Conservation (phyloP, 495 filamentous ascomycete species). For the Tuber aestivum region DNA sequence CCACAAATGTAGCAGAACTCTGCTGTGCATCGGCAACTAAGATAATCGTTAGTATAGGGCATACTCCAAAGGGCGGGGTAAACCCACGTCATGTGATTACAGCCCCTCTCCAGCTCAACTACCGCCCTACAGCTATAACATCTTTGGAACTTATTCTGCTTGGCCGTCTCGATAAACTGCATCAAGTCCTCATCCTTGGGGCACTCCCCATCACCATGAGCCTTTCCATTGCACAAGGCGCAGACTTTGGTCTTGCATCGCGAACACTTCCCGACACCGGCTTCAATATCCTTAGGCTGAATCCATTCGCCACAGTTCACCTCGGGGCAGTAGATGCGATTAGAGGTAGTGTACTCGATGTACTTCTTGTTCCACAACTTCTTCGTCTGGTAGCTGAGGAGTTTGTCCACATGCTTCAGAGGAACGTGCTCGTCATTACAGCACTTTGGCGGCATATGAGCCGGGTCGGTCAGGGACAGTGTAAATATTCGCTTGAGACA, state of each 20-base stretch:
- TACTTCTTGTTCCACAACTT: slow-evolving; percentile 70
- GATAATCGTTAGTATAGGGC: slow-evolving; percentile 9
- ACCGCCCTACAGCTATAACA: slow-evolving; percentile 68
- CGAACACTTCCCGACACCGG: slow-evolving; percentile 56
- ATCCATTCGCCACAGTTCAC: slow-evolving; percentile 69
- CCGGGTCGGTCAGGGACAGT: slow-evolving; percentile 65
- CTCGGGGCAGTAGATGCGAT: slow-evolving; percentile 67
- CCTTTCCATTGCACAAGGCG: slow-evolving; percentile 61
- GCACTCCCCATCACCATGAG: slow-evolving; percentile 63
- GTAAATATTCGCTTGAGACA: slow-evolving; percentile 69
- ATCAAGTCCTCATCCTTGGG: slow-evolving; percentile 64
- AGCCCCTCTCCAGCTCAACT: slow-evolving; percentile 75
- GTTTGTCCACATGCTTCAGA: slow-evolving; percentile 62
- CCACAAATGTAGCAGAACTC: slow-evolving; percentile 82
- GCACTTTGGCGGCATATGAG: slow-evolving; percentile 74
- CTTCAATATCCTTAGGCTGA: slow-evolving; percentile 58
- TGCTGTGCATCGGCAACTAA: slow-evolving; percentile 58
- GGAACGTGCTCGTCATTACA: slow-evolving; percentile 68
- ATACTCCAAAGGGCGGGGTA: slow-evolving; percentile 8
- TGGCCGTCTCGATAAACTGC: slow-evolving; percentile 60
- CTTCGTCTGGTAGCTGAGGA: slow-evolving; percentile 70
- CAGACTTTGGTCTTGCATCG: slow-evolving; percentile 71
- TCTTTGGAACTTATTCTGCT: slow-evolving; percentile 66
- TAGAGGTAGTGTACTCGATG: slow-evolving; percentile 64
- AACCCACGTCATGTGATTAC: slow-evolving; percentile 77